Evolutionary conservation across 140 eudicot genomes (phyloP), one percentile per base, ranked within the genome.

Genomic region (Artemisia princeps): DNA sequence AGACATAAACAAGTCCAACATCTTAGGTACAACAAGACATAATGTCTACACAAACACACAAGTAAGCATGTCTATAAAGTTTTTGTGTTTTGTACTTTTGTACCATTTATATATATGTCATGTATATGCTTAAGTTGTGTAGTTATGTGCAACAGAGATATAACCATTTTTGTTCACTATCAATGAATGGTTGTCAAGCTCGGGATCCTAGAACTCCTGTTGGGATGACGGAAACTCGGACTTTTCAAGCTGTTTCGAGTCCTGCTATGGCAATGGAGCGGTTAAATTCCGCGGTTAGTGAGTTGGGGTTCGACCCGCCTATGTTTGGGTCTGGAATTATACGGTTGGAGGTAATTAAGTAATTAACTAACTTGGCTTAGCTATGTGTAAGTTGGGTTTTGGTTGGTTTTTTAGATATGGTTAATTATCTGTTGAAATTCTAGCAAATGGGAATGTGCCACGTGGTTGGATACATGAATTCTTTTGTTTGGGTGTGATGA

Each of bases 121-220:
- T 33, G 6, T 40, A 19, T 30, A 6, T 20, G 10, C 11, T 61
- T 37, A 28, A 51, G 2, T 5, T 13, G 22, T 48, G 12, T 40
- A 6, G 48, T 20, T 15, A 44, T 44, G 19, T 46, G 55, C 22
- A 64, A 13, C 82, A 87, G 90, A 79, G 85, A 77, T 65, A 79
- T 65, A 72, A 81, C 17, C 68, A 77, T 19, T 71, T 76, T 3
- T 67, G 94, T 30, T 85, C 94, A 28, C 26, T 81, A 61, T 85
- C 96, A 3, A 85, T 91, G 95, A 91, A 87, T 51, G 97, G 97
- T 7, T 87, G 95, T 74, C 78, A 75, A 50, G 78, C 84, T 33
- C 82, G 67, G 24, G 64, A 79, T 53, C 77, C 85, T 1, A 72
- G 72, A 71, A 70, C 68, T 13, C 91, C 96, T 0, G 49, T 91